Evolutionary conservation across 352 stramenopile species (phyloP), one percentile per base, ranked within the genome.

Genomic region (Phytophthora sp.): DNA sequence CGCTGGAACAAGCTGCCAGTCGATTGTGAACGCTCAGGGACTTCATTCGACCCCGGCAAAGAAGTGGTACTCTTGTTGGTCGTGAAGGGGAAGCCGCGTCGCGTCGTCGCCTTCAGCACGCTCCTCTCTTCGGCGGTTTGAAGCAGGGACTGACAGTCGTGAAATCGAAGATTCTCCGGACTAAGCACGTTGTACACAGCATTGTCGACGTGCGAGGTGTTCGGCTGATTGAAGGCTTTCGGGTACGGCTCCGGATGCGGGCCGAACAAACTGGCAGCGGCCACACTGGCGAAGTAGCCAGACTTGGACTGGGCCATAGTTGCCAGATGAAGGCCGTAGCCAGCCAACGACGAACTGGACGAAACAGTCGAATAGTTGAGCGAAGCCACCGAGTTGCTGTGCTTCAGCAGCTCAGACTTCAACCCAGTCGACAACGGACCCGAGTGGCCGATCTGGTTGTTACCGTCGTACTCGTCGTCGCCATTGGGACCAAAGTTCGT

Each of bases 281-380:
- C 66, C 6, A 76, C 35, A 57, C 47, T 69, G 29, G 65, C 47
- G 54, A 62, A 75, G 39, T 64, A 73, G 16, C 74, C 49, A 23
- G 67, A 66, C 42, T 76, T 82, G 11, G 74, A 71, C 20, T 76
- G 66, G 11, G 67, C 69, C 46, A 82, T 76, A 9, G 56, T 71
- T 15, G 74, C 65, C 21, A 83, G 18, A 27, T 83, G 75, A 24
- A 76, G 68, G 18, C 72, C 75, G 42, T 78, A 80, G 16, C 71
- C 72, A 20, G 75, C 71, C 42, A 80, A 42, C 11, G 75, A 83
- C n/a, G 75, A 83, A 38, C 23, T 79, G 9, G 75, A 80, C 27
- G 75, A 83, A 24, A 83, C 74, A 26, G 74, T 82, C 36, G 68
- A 82, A 49, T 79, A 73, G 26, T 82, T 82, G 16, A 79, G 60